These are phyloP conservation scores for Nicotiana noctiflora DNA, from an alignment of 257 asterid genomes.

Conservation along the genomic window DNA sequence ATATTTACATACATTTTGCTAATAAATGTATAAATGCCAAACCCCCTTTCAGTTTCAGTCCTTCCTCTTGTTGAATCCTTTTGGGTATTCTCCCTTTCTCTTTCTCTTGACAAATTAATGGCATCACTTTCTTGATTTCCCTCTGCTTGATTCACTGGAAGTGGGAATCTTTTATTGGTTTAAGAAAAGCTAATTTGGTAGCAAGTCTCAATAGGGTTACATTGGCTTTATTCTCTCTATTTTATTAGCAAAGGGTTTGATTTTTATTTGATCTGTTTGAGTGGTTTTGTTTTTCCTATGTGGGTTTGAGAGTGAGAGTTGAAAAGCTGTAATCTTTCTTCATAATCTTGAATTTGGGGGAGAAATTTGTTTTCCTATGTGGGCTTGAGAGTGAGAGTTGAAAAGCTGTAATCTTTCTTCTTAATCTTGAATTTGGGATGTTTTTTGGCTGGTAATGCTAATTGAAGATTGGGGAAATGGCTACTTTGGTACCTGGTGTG, in stretches of 20 bases:
- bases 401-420: neutral
- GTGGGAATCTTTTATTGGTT: neutral
- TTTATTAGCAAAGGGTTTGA: neutral
- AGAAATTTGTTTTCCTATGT: neutral
- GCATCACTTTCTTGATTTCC: constrained; percentile 12
- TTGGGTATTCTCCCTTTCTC: constrained; percentile 5
- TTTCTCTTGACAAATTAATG: constrained; percentile 10
- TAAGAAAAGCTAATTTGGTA: constrained; percentile 10
- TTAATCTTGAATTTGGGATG: constrained; percentile 9
- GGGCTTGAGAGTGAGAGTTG: neutral
- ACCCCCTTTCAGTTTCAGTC: constrained; percentile 18
- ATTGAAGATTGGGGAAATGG: constrained; percentile 46
- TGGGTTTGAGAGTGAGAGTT: neutral
- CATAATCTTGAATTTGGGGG: neutral
- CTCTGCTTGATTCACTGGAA: constrained; percentile 11
- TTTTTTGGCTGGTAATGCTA: constrained; percentile 35
- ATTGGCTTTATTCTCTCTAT: neutral
- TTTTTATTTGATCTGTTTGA: constrained; percentile 16
- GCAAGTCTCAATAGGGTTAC: constrained; percentile 17
- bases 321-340: neutral
- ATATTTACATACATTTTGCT: neutral
- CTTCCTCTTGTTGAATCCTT: constrained; percentile 13
- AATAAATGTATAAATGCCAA: constrained; percentile 4
- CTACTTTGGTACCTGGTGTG: constrained; percentile 87
- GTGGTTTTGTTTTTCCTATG: neutral